Percentiles rank a stretch among this genome's conserved stretches.
These are phyloP conservation scores for Aspergillus versicolor DNA, from an alignment of 2,329 filamentous ascomycete genomes.

Conservation along the genomic window DNA sequence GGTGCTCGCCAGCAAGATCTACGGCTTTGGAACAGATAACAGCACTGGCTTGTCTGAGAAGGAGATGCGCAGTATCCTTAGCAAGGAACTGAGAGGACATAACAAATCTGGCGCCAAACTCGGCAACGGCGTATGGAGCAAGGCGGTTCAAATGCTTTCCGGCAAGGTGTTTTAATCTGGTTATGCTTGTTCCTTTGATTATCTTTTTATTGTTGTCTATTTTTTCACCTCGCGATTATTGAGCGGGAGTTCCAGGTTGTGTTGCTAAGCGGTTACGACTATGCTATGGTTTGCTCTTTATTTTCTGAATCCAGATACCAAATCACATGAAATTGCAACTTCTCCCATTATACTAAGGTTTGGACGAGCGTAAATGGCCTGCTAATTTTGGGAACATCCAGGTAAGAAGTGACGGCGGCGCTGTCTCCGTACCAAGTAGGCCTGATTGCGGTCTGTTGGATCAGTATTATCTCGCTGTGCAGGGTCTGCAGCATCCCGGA, in stretches of 20 bases:
- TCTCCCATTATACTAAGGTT: too few species aligned
- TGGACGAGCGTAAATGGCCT: too few species aligned
- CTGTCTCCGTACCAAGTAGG: too few species aligned
- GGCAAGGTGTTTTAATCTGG: conserved; percentile 33
- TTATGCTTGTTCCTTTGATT: neutral
- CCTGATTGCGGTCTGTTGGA: too few species aligned
- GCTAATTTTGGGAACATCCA: too few species aligned
- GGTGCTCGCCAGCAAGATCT: conserved; percentile 40
- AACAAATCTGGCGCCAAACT: conserved; percentile 23
- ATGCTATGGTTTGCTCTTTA: neutral
- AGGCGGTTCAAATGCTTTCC: conserved; percentile 37
- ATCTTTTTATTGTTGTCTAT: neutral
- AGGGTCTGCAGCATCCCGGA: too few species aligned
- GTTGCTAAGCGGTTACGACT: neutral
- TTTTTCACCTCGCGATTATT: neutral
- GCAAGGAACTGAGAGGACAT: conserved; percentile 23
- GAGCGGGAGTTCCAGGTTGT: conserved; percentile 1
- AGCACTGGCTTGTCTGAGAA: conserved; percentile 31
- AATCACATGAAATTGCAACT: neutral
- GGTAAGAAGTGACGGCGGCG: neutral
- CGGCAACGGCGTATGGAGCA: conserved; percentile 41
- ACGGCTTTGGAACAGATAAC: conserved; percentile 36
- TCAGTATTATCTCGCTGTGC: too few species aligned
- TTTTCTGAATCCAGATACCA: conserved; percentile 1
- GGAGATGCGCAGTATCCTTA: conserved; percentile 38